Conservation (phyloP, 805 yeast species). For the Teunomyces pallodes region DNA sequence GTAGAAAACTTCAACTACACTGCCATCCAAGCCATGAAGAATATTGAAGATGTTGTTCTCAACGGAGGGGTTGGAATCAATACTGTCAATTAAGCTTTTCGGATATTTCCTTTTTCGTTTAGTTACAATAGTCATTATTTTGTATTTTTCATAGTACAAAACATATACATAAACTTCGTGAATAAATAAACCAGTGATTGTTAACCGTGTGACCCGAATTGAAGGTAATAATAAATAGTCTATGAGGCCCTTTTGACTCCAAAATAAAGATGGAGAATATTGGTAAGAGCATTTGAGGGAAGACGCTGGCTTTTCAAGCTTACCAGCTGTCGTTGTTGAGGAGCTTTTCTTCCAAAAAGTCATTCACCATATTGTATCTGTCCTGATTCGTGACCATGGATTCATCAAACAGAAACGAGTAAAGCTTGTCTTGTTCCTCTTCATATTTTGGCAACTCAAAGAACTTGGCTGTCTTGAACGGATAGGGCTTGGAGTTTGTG, state of each 20-base stretch:
- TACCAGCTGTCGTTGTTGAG: constrained; percentile 28
- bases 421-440: constrained; percentile 12
- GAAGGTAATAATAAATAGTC: constrained; percentile 7
- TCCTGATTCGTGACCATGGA: constrained; percentile 19
- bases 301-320: not conserved
- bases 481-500: constrained; percentile 9
- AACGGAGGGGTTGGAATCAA: constrained; percentile 36
- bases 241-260: not conserved
- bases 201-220: constrained; percentile 1
- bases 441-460: constrained; percentile 34
- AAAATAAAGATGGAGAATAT: not conserved
- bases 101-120: too few species aligned
- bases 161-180: constrained; percentile 8
- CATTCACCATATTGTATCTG: constrained; percentile 39
- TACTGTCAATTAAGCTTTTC: constrained; percentile 8
- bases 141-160: not conserved
- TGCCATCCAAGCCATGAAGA: constrained; percentile 51
- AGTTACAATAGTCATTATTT: not conserved
- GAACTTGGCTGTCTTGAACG: constrained; percentile 20
- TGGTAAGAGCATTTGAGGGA: too few species aligned
- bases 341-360: constrained; percentile 39
- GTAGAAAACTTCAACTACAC: constrained; percentile 52
- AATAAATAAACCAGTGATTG: constrained; percentile 1
- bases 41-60: constrained; percentile 47
- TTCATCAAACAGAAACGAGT: constrained; percentile 20